Evolutionary conservation across 2,329 filamentous ascomycete species (phyloP), one percentile per base, ranked within the genome.

Genomic region (Colletotrichum trifolii): DNA sequence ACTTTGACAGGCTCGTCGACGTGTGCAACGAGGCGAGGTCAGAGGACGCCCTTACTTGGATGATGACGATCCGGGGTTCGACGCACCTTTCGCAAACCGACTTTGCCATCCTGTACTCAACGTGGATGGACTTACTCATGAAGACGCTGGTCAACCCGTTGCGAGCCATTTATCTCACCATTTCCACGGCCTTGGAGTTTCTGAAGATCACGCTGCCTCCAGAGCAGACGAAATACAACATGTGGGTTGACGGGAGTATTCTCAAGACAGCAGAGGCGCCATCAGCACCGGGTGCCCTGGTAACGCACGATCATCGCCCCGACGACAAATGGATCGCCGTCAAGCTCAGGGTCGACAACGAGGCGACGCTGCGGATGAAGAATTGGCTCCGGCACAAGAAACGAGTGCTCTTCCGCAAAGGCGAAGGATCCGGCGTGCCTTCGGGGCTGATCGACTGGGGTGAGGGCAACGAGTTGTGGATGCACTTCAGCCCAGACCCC

Each of bases 1-100:
- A 91, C 66, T 89, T 89, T 71, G 77, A 86, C 45, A 81, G 84
- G 40, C 81, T 90, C 9, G 80, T 84, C 67, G 77, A 79, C 0
- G 77, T 91, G 13, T 85, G 87, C 72, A 76, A 82, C 33, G 87
- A 91, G 74, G 84, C 80, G 4, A 80, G 78, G 43, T 78, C 79
- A 9, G 78, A 81, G 8, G 80, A 80, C 10, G 75, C 75, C 2
- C 75, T 79, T 2, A 81, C 78, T 49, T 86, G 83, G 83, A 82
- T 85, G 74, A 74, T 84, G 71, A 82, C 83, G 34, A 79, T 85
- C 54, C 78, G 81, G 42, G 89, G 89, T 34, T 89, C 87, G 1
- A 85, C 90, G 2, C 88, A 91, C 71, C 79, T 91, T 36, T 86
- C 84, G 6, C 88, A 91, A 72, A 88, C 85, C 2, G 89, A 91